Evolutionary conservation across 768 basidiomycete genomes (phyloP).

Genomic region (Suillus fuscotomentosus): DNA sequence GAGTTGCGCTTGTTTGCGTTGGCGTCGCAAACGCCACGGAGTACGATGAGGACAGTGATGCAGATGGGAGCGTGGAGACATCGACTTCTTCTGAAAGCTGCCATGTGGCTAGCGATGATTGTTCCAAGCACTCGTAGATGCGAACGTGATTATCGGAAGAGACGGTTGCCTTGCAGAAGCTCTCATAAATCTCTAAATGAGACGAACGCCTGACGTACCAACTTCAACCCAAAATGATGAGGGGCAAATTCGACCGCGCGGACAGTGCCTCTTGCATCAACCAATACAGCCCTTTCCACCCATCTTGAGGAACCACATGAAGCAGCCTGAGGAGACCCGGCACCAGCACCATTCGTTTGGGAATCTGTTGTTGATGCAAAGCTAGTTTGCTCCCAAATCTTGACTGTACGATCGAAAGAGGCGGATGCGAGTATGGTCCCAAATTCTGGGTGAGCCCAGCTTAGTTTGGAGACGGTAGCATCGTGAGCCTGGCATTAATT

Average conservation of each 20-base stretch:
- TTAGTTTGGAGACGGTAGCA: constrained; percentile 78
- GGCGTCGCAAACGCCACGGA: constrained; percentile 68
- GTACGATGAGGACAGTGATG: constrained; percentile 41
- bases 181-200: not conserved
- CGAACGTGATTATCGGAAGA: constrained; percentile 86
- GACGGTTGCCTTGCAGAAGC: constrained; percentile 66
- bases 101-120: constrained; percentile 69
- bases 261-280: constrained; percentile 85
- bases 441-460: constrained; percentile 93
- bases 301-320: constrained; percentile 49
- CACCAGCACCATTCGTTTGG: constrained; percentile 22
- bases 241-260: constrained; percentile 87
- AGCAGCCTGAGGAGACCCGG: constrained; percentile 12
- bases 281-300: constrained; percentile 70
- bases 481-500: constrained; percentile 79
- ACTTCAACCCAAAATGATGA: constrained; percentile 81
- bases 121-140: constrained; percentile 88
- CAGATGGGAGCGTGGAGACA: constrained; percentile 50
- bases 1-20: constrained; percentile 56
- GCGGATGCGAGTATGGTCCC: constrained; percentile 84
- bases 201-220: constrained; percentile 47
- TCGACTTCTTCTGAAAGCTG: constrained; percentile 77
- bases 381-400: constrained; percentile 81
- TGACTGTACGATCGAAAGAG: constrained; percentile 89
- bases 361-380: constrained; percentile 28